Evolutionary conservation across 306 rosid genomes (phyloP).

Genomic region (Medicago lupulina): DNA sequence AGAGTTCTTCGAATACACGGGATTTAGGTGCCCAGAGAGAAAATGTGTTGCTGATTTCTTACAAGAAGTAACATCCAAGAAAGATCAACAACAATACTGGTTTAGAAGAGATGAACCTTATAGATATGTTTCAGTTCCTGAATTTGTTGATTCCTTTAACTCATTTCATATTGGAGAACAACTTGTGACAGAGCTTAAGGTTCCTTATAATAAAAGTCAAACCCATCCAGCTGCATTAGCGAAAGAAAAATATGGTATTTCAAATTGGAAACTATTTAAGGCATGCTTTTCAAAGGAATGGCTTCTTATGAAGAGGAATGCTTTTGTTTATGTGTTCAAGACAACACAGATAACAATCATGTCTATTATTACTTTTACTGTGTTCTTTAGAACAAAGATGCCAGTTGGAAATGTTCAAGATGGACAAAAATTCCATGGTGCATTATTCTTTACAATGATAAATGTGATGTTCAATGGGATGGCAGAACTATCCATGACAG

Average conservation of each 20-base stretch:
- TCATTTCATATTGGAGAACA: slow-evolving; percentile 61
- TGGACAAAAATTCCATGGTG: slow-evolving; percentile 69
- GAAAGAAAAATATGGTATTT: slow-evolving; percentile 65
- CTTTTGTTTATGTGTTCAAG: slow-evolving; percentile 64
- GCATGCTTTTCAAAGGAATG: slow-evolving; percentile 80
- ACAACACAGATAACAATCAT: slow-evolving; percentile 59
- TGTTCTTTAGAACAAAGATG: slow-evolving; percentile 78
- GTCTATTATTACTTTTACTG: slow-evolving; percentile 58
- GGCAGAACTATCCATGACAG: slow-evolving; percentile 65
- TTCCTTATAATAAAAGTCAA: slow-evolving; percentile 61
- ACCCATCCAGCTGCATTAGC: slow-evolving; percentile 81
- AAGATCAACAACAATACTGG: slow-evolving; percentile 92
- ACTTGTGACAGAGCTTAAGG: slow-evolving; percentile 47
- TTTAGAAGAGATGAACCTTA: slow-evolving; percentile 52
- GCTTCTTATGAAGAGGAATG: slow-evolving; percentile 66
- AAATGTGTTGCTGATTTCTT: slow-evolving; percentile 86
- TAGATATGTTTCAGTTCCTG: slow-evolving; percentile 60
- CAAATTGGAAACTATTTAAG: slow-evolving; percentile 69
- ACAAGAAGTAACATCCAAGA: slow-evolving; percentile 84
- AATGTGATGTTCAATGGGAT: slow-evolving; percentile 83
- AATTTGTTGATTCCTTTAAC: slow-evolving; percentile 53
- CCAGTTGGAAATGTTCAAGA: slow-evolving; percentile 54
- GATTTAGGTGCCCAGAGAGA: slow-evolving; percentile 75
- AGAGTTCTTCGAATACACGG: slow-evolving; percentile 63
- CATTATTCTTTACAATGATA: slow-evolving; percentile 63